Evolutionary conservation across 139 green algal genomes (phyloP).

Genomic region (Chlorella sp.): DNA sequence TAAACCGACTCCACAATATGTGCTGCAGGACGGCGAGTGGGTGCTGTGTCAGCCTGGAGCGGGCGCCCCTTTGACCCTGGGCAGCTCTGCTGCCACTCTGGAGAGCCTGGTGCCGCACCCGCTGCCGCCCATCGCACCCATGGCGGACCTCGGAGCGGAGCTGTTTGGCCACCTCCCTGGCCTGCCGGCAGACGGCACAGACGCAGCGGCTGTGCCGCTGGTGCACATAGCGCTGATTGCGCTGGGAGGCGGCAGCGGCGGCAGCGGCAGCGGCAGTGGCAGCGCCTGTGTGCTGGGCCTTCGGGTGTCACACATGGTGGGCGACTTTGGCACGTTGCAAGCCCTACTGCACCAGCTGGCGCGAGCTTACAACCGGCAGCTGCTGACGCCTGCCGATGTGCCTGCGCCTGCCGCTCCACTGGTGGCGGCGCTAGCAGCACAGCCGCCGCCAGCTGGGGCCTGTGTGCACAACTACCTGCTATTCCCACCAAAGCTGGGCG

Average conservation of each 20-base stretch:
- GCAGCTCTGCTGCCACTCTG: not conserved
- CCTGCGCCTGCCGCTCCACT: not conserved
- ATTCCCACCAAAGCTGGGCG: not conserved
- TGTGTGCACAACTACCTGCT: not conserved
- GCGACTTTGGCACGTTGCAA: not conserved
- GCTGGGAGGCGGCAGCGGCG: not conserved
- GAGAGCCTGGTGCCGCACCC: not conserved
- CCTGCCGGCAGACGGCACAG: not conserved
- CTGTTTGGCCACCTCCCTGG: constrained; percentile 3
- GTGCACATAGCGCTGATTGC: not conserved
- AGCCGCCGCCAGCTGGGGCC: not conserved
- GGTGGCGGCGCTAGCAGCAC: not conserved
- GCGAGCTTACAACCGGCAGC: not conserved
- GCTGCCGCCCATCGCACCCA: not conserved
- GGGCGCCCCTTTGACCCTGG: not conserved
- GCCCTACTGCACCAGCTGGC: constrained; percentile 4
- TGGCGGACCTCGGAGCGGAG: not conserved
- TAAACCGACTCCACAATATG: not conserved
- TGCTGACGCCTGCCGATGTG: not conserved
- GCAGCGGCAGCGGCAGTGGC: not conserved
- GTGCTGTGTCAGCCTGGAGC: not conserved
- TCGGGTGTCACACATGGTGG: not conserved
- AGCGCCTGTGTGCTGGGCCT: not conserved
- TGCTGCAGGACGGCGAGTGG: constrained; percentile 9
- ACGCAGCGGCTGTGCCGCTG: not conserved